These are phyloP conservation scores for Bifiguratus adelaidae DNA, from an alignment of 192 early-diverging fungal species.

Conservation along the genomic window DNA sequence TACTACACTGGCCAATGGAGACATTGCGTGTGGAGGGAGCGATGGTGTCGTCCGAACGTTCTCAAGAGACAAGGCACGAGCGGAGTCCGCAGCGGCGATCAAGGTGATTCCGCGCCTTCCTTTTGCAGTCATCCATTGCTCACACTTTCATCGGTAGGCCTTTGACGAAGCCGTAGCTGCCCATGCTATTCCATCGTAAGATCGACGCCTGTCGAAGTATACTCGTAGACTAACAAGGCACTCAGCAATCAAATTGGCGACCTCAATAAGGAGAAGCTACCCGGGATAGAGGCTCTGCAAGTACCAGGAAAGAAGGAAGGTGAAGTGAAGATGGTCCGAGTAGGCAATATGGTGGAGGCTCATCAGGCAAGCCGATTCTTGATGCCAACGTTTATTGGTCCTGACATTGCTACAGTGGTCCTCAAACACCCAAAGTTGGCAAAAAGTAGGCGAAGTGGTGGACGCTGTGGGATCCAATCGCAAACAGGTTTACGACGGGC, in stretches of 20 bases:
- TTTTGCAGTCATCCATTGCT: neutral
- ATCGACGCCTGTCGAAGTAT: neutral
- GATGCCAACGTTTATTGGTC: no score
- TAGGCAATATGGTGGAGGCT: conserved; percentile 65
- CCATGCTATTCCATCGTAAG: conserved; percentile 50
- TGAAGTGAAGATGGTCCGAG: conserved; percentile 83
- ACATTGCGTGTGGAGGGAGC: conserved; percentile 74
- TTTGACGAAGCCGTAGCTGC: conserved; percentile 43
- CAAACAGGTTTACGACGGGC: conserved; percentile 75
- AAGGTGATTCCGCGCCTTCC: conserved; percentile 24
- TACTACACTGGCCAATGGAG: conserved; percentile 61
- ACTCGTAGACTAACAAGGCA: neutral
- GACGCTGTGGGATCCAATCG: conserved; percentile 67
- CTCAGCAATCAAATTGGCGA: conserved; percentile 70
- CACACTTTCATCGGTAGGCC: conserved; percentile 13
- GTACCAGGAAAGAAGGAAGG: conserved; percentile 65
- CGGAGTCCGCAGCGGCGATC: conserved; percentile 33
- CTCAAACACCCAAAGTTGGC: conserved; percentile 47
- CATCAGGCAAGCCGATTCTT: conserved; percentile 61
- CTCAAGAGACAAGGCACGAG: conserved; percentile 47
- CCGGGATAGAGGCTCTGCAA: conserved; percentile 64
- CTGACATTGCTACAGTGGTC: no score
- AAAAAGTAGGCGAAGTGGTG: conserved; percentile 87
- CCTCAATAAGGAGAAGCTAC: conserved; percentile 71
- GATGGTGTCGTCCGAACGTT: conserved; percentile 80